Evolutionary conservation across 257 asterid species (phyloP).

Genomic region (Mentha longifolia): DNA sequence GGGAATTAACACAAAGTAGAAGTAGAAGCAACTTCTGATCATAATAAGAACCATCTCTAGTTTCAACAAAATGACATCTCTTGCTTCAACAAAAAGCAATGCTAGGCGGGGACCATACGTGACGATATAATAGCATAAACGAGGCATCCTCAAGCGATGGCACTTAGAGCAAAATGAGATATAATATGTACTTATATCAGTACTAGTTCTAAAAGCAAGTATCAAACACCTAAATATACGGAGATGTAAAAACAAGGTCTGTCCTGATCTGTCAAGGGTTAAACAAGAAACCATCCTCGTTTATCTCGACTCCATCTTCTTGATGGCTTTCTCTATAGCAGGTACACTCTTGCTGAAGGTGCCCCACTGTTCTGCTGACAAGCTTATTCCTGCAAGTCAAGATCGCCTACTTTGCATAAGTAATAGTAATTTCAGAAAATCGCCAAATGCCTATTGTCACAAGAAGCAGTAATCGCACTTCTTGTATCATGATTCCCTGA

Average conservation of each 20-base stretch:
- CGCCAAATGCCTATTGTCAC: neutral
- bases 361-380: conserved; percentile 85
- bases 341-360: conserved; percentile 70
- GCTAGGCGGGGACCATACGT: neutral
- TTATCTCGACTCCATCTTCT: conserved; percentile 75
- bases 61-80: neutral
- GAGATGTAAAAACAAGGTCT: conserved; percentile 9
- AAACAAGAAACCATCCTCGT: conserved; percentile 2
- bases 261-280: neutral
- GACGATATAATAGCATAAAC: neutral
- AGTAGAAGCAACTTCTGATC: neutral
- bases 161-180: conserved; percentile 21
- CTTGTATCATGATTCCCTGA: neutral
- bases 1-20: too few relatives aligned
- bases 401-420: neutral
- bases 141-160: conserved; percentile 7
- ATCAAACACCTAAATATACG: neutral
- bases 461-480: neutral
- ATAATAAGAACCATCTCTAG: neutral
- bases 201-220: conserved; percentile 21
- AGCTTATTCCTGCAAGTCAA: conserved; percentile 77
- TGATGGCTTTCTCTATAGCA: conserved; percentile 81
- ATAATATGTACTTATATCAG: conserved; percentile 26
- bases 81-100: neutral
- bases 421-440: neutral